Base-by-base conservation (phyloP, 441 rosid genomes). In the Adansonia madagascariensis region DNA sequence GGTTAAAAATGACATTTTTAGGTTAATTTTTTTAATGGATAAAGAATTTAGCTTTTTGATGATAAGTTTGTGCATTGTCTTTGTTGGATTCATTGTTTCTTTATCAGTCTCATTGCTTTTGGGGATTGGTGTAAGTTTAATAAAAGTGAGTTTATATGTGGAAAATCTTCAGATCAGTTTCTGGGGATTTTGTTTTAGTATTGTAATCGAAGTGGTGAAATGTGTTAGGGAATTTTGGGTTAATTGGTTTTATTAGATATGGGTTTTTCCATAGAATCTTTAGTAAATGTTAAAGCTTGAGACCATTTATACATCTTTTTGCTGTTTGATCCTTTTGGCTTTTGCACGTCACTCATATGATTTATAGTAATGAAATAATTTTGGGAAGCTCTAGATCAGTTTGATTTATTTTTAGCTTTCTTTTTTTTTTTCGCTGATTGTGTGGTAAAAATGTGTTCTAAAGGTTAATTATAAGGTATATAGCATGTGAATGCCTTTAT, bases 111-210 rank as follows among this genome's bases (percentile, higher is more conserved):
- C 41, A 73, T 8, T 56, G 60, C 17, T 43, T 43, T 43, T 67
- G 18, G 60, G 22, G 41, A 46, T 75, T 65, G 9, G 39, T 31
- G n/a, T 59, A 15, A 62, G 43, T 31, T 47, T 24, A 15, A n/a
- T 71, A 3, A 14, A 44, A 66, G 12, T 17, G 71, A n/a, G 71
- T 43, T 66, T 41, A 47, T 66, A 8, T 17, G 53, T 66, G 31
- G 50, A 10, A 9, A 8, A 35, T 31, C 15, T 52, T 68, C 41
- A 44, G 64, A 55, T 57, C 41, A 10, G 41, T 43, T 17, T 0
- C 46, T 50, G 15, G 75, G 55, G 61, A 73, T 79, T 80, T 1
- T 22, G 73, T 67, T 73, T 46, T 62, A 65, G 67, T 17, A 11
- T 53, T 57, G 1, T 60, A 47, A 43, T 62, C 39, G 73, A 27